Evolutionary conservation across 1,139 yeast species (phyloP), one percentile per base, ranked within the genome.

Genomic region (Chernovozyma aurita): DNA sequence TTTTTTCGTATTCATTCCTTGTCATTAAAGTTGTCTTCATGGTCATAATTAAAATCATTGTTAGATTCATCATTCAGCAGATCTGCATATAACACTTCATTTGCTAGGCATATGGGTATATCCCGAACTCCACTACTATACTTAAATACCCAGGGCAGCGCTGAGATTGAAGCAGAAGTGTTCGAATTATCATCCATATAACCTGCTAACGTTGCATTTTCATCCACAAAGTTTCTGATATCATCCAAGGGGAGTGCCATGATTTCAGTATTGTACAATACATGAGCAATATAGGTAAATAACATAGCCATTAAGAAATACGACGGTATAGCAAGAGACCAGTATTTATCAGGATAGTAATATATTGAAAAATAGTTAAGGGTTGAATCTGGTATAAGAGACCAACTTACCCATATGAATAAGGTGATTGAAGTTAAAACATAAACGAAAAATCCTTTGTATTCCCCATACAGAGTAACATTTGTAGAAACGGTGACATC

Each of bases 121-220:
- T 88, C 97, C 75, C 87, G 76, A 7, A 88, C 92, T 0, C 95
- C 95, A 48, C 85, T 84, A 0, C 92, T 80, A 4, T 85, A 76
- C 21, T 54, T 51, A 41, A 77, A 73, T 39, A 72, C 72, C 44
- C 61, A 65, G 14, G 61, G 59, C 8, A 50, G 47, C 12, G 61
- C 48, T 15, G 47, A 42, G 2, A 53, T 55, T 7, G 52, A 35
- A 3, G 39, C 35, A 14, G 37, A 24, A 11, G n/a, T 17, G 4
- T 24, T 15, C 3, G 22, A 28, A 15, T 21, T 32, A 22, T 35
- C 33, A 14, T 32, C 38, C 8, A 18, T 50, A 4, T 43, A 36
- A 2, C 57, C 60, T 2, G 76, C 76, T 24, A 78, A 59, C 20
- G 73, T 74, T 0, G 90, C 80, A 39, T 76, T 71, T 18, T 74